phyloP scores from a whole-genome alignment of 495 filamentous ascomycete genomes.

The Xylaria sp. region DNA sequence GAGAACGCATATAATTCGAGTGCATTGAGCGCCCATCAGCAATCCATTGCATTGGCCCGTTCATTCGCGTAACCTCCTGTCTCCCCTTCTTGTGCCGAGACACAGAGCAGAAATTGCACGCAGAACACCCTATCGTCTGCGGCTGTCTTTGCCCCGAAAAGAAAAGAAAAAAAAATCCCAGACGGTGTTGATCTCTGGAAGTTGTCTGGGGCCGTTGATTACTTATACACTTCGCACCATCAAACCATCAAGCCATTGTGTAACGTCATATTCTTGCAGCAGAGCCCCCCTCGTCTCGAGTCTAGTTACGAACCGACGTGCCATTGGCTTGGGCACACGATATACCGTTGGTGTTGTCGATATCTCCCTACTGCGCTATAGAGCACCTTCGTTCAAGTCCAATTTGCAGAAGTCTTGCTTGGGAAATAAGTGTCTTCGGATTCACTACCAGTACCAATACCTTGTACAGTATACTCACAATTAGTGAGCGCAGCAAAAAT shows the following conservation, averaged over 20 bases:
- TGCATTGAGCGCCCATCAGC: slow-evolving; percentile 17
- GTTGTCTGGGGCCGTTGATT: not conserved
- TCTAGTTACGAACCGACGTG: not conserved
- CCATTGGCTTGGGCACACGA: slow-evolving; percentile 5
- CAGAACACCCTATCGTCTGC: not conserved
- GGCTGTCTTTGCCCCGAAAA: slow-evolving; percentile 11
- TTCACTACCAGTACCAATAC: slow-evolving; percentile 10
- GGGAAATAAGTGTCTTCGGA: not conserved
- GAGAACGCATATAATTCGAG: slow-evolving; percentile 18
- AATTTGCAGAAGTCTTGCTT: slow-evolving; percentile 4
- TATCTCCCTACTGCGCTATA: not conserved
- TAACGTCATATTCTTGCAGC: slow-evolving; percentile 9
- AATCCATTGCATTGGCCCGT: slow-evolving; percentile 1
- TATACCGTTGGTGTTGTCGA: slow-evolving; percentile 8
- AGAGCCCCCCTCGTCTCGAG: not conserved
- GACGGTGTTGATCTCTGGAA: not conserved
- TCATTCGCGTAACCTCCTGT: slow-evolving; percentile 1
- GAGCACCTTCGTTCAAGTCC: slow-evolving; percentile 7
- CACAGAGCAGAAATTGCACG: not conserved
- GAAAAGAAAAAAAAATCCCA: not conserved
- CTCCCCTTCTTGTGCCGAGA: not conserved
- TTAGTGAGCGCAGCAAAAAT: not conserved
- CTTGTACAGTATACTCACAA: slow-evolving; percentile 14
- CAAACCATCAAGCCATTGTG: not conserved
- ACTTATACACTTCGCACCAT: slow-evolving; percentile 6